Base-by-base conservation (phyloP, 1,139 yeast species). In the Hyphopichia buzzinii region DNA sequence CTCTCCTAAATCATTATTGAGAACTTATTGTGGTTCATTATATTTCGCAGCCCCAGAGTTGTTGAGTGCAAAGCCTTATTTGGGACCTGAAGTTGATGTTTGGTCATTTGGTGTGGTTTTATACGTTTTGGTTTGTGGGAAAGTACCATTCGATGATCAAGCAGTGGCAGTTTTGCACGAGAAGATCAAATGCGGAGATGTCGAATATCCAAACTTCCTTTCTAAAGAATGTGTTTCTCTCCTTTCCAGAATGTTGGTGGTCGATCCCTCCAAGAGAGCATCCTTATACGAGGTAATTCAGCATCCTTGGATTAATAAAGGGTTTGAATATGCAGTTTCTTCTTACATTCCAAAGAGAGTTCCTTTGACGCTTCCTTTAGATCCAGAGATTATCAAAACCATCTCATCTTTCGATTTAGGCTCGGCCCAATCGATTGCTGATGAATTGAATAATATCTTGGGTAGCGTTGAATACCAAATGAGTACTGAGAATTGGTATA, bases 11-110 rank as follows among this genome's bases (percentile, higher is more conserved):
- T 71, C 80, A 33, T 69, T 88, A 37, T 76, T 94, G 50, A 88
- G 87, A 54, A 94, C 99, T 0, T 94, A 88, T 57, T 94, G 99
- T 71, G 99, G 99, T 1, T 89, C 97, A 1, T 72, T 94, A 37
- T 94, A 94, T 59, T 94, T 92, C 73, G 99, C 98, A 1, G 98
- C 99, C 0, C 99, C 99, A 0, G 99, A 94, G 58, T 72, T 94
- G 47, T 71, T 94, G 40, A 84, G 87, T 42, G 98, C 97, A 0
- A 81, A 82, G 46, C 97, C 97, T 0, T 94, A 94, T 53, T 71
- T 78, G 25, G 99, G 98, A 0, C 98, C 98, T 0, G 98, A 94
- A 59, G 97, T 94, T 34, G 99, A 92, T 57, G 84, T 92, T 21
- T 92, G 99, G 99, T 87, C 96, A 4, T 90, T 90, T 69, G 99